Percentiles rank a stretch among this genome's conserved stretches.
phyloP scores from a whole-genome alignment of 1,139 yeast genomes.

The Zhuliangozyma parablackwelliae region DNA sequence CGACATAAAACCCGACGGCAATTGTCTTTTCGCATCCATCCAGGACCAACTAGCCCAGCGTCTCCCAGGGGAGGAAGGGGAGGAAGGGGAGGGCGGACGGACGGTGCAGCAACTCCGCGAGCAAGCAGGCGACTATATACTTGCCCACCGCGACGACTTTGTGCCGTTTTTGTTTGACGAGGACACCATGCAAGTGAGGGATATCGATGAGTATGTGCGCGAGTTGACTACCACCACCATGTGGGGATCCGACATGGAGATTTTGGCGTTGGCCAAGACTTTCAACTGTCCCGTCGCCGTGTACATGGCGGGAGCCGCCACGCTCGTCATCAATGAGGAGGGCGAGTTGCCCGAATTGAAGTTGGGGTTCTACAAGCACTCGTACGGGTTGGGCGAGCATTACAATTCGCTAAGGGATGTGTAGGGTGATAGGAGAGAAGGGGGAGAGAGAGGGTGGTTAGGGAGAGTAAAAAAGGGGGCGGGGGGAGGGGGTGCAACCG shows the following conservation, averaged over 20 bases:
- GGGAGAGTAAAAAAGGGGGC: too few relatives aligned
- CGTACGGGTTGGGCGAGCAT: constrained; percentile 90
- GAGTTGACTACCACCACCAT: constrained; percentile 70
- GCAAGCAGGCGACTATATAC: constrained; percentile 64
- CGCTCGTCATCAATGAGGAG: constrained; percentile 53
- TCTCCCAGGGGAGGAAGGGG: constrained; percentile 32
- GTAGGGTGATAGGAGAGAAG: too few relatives aligned
- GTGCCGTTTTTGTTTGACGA: constrained; percentile 83
- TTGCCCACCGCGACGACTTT: constrained; percentile 61
- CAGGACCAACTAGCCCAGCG: constrained; percentile 67
- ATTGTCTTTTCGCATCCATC: constrained; percentile 84
- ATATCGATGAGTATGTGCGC: constrained; percentile 64
- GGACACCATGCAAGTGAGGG: constrained; percentile 53
- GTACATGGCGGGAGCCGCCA: constrained; percentile 69
- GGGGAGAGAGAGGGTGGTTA: too few relatives aligned
- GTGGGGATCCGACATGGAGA: constrained; percentile 97
- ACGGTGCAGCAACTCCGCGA: constrained; percentile 55
- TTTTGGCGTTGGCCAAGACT: constrained; percentile 68
- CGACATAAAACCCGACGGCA: constrained; percentile 88
- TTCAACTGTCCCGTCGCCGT: constrained; percentile 72
- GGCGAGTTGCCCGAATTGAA: constrained; percentile 50
- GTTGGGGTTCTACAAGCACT: constrained; percentile 79
- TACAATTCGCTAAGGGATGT: constrained; percentile 75
- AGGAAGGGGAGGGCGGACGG: too few relatives aligned
- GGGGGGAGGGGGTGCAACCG: too few relatives aligned